Conservation (phyloP, 768 basidiomycete species). For the Paxillus ammoniavirescens region DNA sequence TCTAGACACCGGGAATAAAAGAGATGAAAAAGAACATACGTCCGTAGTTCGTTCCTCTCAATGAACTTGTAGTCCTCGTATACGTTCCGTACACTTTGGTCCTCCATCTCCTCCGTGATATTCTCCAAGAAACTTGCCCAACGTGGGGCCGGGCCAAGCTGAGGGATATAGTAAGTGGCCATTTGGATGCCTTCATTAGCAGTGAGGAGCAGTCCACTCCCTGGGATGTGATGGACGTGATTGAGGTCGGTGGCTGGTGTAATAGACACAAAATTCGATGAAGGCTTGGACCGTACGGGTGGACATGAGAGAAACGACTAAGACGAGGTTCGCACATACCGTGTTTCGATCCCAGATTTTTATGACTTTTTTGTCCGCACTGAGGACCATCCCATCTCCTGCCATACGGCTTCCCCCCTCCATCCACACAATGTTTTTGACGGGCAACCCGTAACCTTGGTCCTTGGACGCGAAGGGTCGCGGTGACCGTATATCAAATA, state of each 20-base stretch:
- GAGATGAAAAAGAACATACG: constrained; percentile 48
- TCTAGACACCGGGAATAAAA: not conserved
- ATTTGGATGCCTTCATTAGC: constrained; percentile 98
- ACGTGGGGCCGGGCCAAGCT: constrained; percentile 92
- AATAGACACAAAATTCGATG: constrained; percentile 86
- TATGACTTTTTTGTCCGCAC: constrained; percentile 94
- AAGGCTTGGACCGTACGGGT: constrained; percentile 51
- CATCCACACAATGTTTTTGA: constrained; percentile 86
- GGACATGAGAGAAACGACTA: not conserved
- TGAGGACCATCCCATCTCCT: constrained; percentile 84
- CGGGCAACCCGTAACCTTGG: constrained; percentile 92
- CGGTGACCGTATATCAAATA: constrained; percentile 90
- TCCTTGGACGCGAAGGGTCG: constrained; percentile 88
- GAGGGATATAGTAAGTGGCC: constrained; percentile 92
- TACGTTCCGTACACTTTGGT: constrained; percentile 69
- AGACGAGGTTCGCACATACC: constrained; percentile 42
- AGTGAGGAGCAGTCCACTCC: constrained; percentile 84
- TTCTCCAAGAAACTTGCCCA: constrained; percentile 99
- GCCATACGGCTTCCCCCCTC: constrained; percentile 83
- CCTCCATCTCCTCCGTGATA: constrained; percentile 98
- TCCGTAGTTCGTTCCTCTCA: constrained; percentile 79
- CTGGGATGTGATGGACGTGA: constrained; percentile 85
- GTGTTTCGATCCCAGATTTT: constrained; percentile 93
- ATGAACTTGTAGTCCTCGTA: constrained; percentile 99
- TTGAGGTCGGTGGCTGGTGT: constrained; percentile 90